These are phyloP conservation scores for Helminthosporium solani DNA, from an alignment of 2,329 filamentous ascomycete species.

Conservation along the genomic window DNA sequence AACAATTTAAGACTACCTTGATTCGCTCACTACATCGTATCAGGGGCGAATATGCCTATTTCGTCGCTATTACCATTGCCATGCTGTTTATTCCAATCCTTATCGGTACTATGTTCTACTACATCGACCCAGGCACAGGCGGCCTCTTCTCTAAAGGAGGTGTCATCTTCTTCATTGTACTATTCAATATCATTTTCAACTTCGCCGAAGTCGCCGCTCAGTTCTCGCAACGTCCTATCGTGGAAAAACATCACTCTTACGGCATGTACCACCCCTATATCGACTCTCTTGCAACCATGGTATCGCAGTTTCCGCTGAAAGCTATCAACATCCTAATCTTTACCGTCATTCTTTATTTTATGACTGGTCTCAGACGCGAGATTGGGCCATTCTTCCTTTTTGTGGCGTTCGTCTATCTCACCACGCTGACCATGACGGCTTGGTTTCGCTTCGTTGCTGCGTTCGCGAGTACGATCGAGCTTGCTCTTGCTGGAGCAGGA, in stretches of 20 bases:
- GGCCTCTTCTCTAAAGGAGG: constrained; percentile 79
- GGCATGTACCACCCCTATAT: constrained; percentile 83
- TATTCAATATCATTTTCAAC: constrained; percentile 54
- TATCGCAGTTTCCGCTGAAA: constrained; percentile 50
- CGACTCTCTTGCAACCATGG: constrained; percentile 61
- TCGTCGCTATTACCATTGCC: constrained; percentile 65
- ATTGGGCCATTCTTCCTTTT: constrained; percentile 46
- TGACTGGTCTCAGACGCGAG: constrained; percentile 45
- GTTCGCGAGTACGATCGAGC: constrained; percentile 62
- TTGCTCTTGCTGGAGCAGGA: constrained; percentile 26
- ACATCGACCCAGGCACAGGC: constrained; percentile 60
- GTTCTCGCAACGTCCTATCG: constrained; percentile 81
- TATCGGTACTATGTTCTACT: constrained; percentile 75
- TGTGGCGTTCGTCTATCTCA: constrained; percentile 37
- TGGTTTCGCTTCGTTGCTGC: constrained; percentile 49
- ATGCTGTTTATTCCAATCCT: constrained; percentile 67
- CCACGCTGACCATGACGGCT: constrained; percentile 39
- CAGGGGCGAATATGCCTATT: constrained; percentile 70
- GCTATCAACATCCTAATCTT: constrained; percentile 43
- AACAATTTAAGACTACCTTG: too few relatives aligned
- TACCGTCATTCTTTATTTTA: constrained; percentile 47
- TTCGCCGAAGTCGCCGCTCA: constrained; percentile 64
- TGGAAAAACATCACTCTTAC: constrained; percentile 82
- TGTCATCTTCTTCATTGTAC: constrained; percentile 68
- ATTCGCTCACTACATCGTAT: too few relatives aligned